Conservation (phyloP, 148 eudicot genomes). For the Persicaria tinctoria region DNA sequence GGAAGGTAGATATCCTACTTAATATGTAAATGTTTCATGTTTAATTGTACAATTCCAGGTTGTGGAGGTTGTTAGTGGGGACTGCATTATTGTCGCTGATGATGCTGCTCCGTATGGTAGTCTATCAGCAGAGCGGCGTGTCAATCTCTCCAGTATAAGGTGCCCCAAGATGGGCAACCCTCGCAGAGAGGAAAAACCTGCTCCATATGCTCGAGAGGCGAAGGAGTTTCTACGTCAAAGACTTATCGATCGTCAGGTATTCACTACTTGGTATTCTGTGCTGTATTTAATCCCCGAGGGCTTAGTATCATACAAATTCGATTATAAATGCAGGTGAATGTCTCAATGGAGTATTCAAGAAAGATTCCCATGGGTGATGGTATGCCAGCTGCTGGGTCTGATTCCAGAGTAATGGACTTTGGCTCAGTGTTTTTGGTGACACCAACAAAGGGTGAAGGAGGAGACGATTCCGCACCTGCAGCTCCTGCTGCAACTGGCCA, state of each 20-base stretch:
- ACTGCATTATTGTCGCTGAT: slow-evolving; percentile 84
- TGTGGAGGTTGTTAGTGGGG: slow-evolving; percentile 90
- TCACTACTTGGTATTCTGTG: neutral
- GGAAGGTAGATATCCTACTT: slow-evolving; percentile 48
- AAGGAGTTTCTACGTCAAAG: slow-evolving; percentile 80
- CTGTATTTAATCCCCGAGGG: neutral
- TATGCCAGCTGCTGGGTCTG: slow-evolving; percentile 34
- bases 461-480: slow-evolving; percentile 36
- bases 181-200: slow-evolving; percentile 57
- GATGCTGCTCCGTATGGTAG: slow-evolving; percentile 85
- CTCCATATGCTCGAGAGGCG: slow-evolving; percentile 80
- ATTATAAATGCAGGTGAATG: slow-evolving; percentile 59
- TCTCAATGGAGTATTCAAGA: slow-evolving; percentile 95
- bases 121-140: slow-evolving; percentile 82
- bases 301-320: slow-evolving; percentile 3
- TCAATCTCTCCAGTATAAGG: slow-evolving; percentile 90
- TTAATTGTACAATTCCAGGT: slow-evolving; percentile 40
- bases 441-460: slow-evolving; percentile 58
- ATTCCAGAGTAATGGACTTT: slow-evolving; percentile 73
- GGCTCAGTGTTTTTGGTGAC: slow-evolving; percentile 74
- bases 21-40: neutral
- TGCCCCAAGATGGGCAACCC: slow-evolving; percentile 82
- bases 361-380: slow-evolving; percentile 51
- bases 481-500: slow-evolving; percentile 39
- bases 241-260: slow-evolving; percentile 84